Evolutionary conservation across 441 rosid species (phyloP), one percentile per base, ranked within the genome.

Genomic region (Gossypium schwendimanii): DNA sequence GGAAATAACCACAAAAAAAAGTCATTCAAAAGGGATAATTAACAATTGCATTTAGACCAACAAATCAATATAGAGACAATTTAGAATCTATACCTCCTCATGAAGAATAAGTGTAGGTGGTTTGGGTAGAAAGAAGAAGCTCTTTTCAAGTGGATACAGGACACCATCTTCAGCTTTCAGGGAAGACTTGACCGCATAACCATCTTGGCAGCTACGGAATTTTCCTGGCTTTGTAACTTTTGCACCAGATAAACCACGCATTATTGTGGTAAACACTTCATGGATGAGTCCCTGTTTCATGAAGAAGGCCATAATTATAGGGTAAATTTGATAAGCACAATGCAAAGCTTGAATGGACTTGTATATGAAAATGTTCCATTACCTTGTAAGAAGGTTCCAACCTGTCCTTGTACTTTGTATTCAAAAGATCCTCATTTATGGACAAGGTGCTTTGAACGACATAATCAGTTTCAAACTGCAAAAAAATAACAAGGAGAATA

Each of bases 71-170:
- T 23, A 24, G 36, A 23, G 15, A 44, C 21, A 14, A 18, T 8
- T 45, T n/a, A 52, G 50, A 47, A 33, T 47, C 23, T 26, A 10
- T 81, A 95, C 99, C 94, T 95, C 99, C 81, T 95, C 97, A 26
- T 91, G 97, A 78, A 95, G 98, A 76, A 95, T 95, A 76, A 95
- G 94, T 31, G 98, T 93, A 57, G 99, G 99, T 50, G 99, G 98
- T 82, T 92, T 95, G 71, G 99, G 99, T 69, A 95, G 78, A 77
- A 92, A 95, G 89, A 95, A 93, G 80, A 95, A 95, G 81, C 97
- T 88, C 88, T 95, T 92, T 81, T 95, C 99, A 59, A 95, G 97
- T 41, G 99, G 98, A 81, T 93, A 95, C 49, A 95, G 84, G 28
- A 95, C 89, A 60, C 99, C 97, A 80, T 92, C 99, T 88, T 95